Base-by-base conservation (phyloP, 768 basidiomycete genomes). In the Tephrocybe sp. region DNA sequence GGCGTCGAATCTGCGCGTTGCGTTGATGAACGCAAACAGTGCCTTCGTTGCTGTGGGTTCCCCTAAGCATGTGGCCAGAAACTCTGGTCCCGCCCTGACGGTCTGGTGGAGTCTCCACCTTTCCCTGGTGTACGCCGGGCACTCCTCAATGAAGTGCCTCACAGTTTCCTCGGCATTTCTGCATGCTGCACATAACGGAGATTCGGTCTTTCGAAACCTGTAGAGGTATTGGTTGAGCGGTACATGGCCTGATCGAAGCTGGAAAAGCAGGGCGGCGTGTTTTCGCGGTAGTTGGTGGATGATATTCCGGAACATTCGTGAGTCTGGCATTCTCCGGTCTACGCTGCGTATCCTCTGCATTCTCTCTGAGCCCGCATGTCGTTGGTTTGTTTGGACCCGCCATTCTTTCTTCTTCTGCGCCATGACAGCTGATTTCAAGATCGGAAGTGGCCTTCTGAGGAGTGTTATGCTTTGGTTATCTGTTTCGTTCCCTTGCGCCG, bases 171-270 rank as follows among this genome's bases (percentile, higher is more conserved):
- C n/a, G n/a, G n/a, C n/a, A n/a, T n/a, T n/a, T n/a, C n/a, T n/a
- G n/a, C n/a, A n/a, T n/a, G n/a, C n/a, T 1, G 52, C 46, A 55
- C 70, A 73, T 4, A 34, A 22, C 4, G 66, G 60, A 1, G 57
- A 56, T 16, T 67, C 62, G 0, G 41, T 52, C 23, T 52, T 53
- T 0, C 47, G 45, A 7, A 74, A 64, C 2, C 51, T 29, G 42
- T 65, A 54, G 0, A 73, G 63, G 53, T 71, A 59, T n/a, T 58
- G 42, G 16, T 63, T 57, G 0, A 72, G 59, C 0, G 65, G 61
- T 12, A 51, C 33, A 37, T 72, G 70, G 1, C 61, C 63, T 2
- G n/a, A n/a, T n/a, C n/a, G n/a, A n/a, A n/a, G n/a, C n/a, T n/a
- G n/a, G n/a, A n/a, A n/a, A n/a, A n/a, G 64, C 0, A 69, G 29